Conservation (phyloP, 108 stramenopile genomes). For the Stephanodiscus triporus region DNA sequence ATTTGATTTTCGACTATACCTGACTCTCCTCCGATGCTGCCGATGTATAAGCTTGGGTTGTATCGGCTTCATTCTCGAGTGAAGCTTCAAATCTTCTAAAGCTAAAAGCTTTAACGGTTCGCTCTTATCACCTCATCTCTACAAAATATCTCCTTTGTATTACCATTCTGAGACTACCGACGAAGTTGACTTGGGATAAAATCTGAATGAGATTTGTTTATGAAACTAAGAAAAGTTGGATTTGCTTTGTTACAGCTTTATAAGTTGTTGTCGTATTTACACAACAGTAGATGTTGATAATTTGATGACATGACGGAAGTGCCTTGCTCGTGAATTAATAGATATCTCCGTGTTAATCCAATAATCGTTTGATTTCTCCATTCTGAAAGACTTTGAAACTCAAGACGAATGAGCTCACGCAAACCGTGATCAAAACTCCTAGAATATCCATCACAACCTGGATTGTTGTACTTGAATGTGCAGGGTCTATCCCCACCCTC, state of each 20-base stretch:
- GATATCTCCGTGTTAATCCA: too few species aligned
- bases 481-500: conserved; percentile 82
- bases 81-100: conserved; percentile 40
- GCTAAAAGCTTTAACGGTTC: conserved; percentile 65
- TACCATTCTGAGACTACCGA: too few species aligned
- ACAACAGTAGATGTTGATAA: too few species aligned
- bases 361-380: background rate
- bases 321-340: too few species aligned
- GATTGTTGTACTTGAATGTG: conserved; percentile 87
- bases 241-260: too few species aligned
- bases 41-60: conserved; percentile 39
- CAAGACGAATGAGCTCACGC: conserved; percentile 52
- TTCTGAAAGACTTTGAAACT: conserved; percentile 39
- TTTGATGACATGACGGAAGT: too few species aligned
- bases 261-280: too few species aligned
- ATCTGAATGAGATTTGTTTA: too few species aligned
- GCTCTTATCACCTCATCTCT: conserved; percentile 58
- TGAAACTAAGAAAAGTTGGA: too few species aligned
- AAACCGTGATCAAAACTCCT: conserved; percentile 83
- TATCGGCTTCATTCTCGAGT: conserved; percentile 45
- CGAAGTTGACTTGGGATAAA: too few species aligned
- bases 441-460: conserved; percentile 95
- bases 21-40: conserved; percentile 28
- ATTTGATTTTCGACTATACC: conserved; percentile 26
- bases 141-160: conserved; percentile 56